A percentile compares a stretch with the other conserved stretches of the same genome.
phyloP scores from a whole-genome alignment of 1,139 yeast species.

The Yamadazyma membranifaciens region DNA sequence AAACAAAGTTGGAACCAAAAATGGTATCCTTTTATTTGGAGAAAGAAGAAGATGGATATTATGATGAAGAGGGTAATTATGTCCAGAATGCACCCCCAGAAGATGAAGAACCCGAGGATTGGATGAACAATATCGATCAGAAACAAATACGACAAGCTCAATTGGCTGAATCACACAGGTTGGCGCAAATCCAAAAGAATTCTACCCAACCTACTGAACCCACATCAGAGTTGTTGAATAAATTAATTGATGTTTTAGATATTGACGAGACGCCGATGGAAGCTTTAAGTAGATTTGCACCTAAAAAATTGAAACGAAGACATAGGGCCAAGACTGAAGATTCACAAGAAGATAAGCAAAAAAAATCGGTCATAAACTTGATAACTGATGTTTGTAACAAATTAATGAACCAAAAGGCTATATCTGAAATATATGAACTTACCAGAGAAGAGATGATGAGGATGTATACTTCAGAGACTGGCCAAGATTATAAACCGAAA shows the following conservation, averaged over 20 bases:
- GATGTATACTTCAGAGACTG: constrained; percentile 49
- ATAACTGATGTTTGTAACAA: constrained; percentile 54
- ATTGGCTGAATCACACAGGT: constrained; percentile 34
- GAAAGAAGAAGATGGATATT: constrained; percentile 60
- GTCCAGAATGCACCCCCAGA: constrained; percentile 37
- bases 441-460: constrained; percentile 61
- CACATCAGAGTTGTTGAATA: constrained; percentile 26
- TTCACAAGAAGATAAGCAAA: constrained; percentile 4
- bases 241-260: constrained; percentile 44
- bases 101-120: constrained; percentile 23
- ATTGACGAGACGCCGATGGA: constrained; percentile 69
- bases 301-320: constrained; percentile 20
- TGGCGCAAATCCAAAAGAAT: constrained; percentile 6
- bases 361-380: constrained; percentile 28
- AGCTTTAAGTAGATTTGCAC: constrained; percentile 48
- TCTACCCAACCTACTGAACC: constrained; percentile 5
- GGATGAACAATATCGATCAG: constrained; percentile 32
- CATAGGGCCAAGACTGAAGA: constrained; percentile 16
- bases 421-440: constrained; percentile 50
- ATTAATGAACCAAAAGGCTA: constrained; percentile 38
- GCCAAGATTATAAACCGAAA: constrained; percentile 26
- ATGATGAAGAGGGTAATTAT: constrained; percentile 64
- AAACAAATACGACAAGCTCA: constrained; percentile 54
- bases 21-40: constrained; percentile 63
- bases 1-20: not conserved